These are phyloP conservation scores for Setomelanomma holmii DNA, from an alignment of 2,329 filamentous ascomycete genomes.

Conservation along the genomic window DNA sequence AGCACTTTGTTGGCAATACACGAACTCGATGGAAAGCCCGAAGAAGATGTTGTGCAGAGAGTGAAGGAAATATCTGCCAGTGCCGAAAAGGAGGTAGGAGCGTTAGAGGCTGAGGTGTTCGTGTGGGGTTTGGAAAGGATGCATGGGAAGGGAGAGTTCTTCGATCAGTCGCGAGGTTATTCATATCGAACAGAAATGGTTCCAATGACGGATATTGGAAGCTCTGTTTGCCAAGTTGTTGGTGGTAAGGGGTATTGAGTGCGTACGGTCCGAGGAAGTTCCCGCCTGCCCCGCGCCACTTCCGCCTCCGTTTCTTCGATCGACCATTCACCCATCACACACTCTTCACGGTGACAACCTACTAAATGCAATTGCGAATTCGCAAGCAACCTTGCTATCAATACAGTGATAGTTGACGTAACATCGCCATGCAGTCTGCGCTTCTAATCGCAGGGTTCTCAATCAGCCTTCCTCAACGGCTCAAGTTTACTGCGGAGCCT, in stretches of 20 bases:
- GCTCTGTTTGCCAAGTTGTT: no score
- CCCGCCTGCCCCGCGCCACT: no score
- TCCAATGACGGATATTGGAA: no score
- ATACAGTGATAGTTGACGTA: neutral
- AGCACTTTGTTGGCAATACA: slow-evolving; percentile 37
- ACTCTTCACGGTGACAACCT: no score
- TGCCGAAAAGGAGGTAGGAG: slow-evolving; percentile 23
- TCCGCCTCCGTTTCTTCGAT: no score
- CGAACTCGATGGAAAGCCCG: slow-evolving; percentile 28
- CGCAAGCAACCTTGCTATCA: neutral
- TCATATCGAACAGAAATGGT: no score
- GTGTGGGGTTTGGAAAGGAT: slow-evolving; percentile 5
- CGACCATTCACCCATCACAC: no score
- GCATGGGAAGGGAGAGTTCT: slow-evolving; percentile 23
- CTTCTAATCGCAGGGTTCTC: neutral
- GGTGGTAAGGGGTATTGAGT: no score
- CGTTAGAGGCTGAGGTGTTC: slow-evolving; percentile 15
- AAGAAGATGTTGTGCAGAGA: slow-evolving; percentile 4
- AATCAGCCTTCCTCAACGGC: neutral
- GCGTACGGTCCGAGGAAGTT: no score
- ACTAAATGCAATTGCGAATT: neutral
- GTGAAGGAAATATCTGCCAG: slow-evolving; percentile 16
- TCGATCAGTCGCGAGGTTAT: no score
- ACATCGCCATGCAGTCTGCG: neutral
- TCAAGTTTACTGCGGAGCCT: neutral